A percentile compares a stretch with the other conserved stretches of the same genome.
Conservation (phyloP, 257 asterid genomes). For the Capsicum chinense region DNA sequence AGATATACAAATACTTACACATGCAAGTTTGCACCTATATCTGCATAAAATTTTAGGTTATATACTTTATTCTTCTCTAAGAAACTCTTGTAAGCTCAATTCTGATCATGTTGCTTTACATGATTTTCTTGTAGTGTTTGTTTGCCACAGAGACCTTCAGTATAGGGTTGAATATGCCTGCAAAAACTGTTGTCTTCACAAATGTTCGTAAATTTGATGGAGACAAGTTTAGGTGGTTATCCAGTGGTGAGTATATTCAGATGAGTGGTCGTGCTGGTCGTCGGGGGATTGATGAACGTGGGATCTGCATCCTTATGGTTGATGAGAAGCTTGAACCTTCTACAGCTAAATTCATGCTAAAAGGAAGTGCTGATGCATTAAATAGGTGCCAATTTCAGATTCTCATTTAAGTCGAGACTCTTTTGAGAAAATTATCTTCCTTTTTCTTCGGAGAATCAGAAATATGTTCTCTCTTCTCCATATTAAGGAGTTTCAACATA, state of each 20-base stretch:
- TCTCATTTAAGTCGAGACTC: background rate
- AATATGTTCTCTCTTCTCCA: background rate
- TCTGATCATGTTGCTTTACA: constrained; percentile 26
- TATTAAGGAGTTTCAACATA: background rate
- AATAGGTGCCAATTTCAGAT: constrained; percentile 61
- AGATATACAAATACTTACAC: constrained; percentile 3
- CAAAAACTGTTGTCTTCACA: constrained; percentile 96
- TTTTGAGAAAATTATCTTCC: constrained; percentile 12
- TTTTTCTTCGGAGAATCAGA: background rate
- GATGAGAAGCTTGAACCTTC: constrained; percentile 98
- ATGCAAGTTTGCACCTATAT: background rate
- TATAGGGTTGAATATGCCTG: constrained; percentile 99
- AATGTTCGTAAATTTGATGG: constrained; percentile 99
- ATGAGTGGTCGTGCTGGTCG: constrained; percentile 99
- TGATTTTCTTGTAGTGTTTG: constrained; percentile 69
- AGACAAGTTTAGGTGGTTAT: constrained; percentile 92
- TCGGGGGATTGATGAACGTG: constrained; percentile 98
- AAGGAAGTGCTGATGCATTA: constrained; percentile 94
- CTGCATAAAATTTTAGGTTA: background rate
- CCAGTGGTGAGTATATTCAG: constrained; percentile 98
- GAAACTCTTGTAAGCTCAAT: background rate
- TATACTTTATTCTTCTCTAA: background rate
- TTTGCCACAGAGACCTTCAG: constrained; percentile 99
- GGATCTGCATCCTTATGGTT: constrained; percentile 98
- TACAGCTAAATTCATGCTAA: constrained; percentile 83